Evolutionary conservation across 2,329 filamentous ascomycete species (phyloP).

Genomic region (Coleophoma eucalyptorum): DNA sequence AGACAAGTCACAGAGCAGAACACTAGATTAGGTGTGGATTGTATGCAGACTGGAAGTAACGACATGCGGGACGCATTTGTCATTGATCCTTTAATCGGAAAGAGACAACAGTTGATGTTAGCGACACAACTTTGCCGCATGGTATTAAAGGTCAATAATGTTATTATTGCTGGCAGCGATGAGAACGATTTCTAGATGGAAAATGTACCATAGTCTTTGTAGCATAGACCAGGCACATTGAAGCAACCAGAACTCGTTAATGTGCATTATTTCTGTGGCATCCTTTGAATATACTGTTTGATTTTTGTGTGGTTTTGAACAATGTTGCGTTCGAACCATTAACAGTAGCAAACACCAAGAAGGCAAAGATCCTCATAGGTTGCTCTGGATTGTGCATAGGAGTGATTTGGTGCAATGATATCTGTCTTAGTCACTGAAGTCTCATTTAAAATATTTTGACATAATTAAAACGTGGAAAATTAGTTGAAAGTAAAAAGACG

Average conservation of each 20-base stretch:
- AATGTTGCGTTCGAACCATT: not conserved
- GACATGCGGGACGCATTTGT: slow-evolving; percentile 98
- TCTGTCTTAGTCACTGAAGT: no score
- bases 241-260: slow-evolving; percentile 4
- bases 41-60: slow-evolving; percentile 93
- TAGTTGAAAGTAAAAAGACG: no score
- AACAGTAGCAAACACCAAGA: not conserved
- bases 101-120: slow-evolving; percentile 93
- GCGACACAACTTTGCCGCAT: slow-evolving; percentile 97
- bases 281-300: not conserved
- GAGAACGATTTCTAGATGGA: slow-evolving; percentile 74
- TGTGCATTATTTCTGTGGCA: not conserved
- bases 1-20: slow-evolving; percentile 88
- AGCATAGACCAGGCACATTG: slow-evolving; percentile 16
- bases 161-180: slow-evolving; percentile 84
- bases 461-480: no score
- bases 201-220: slow-evolving; percentile 22
- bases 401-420: not conserved
- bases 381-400: not conserved
- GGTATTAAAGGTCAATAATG: slow-evolving; percentile 97
- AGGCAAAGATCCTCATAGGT: not conserved
- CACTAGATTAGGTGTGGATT: slow-evolving; percentile 85
- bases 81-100: slow-evolving; percentile 96
- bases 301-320: not conserved
- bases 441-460: no score